Conservation (phyloP, 495 filamentous ascomycete genomes). For the Diplogelasinospora grovesii region DNA sequence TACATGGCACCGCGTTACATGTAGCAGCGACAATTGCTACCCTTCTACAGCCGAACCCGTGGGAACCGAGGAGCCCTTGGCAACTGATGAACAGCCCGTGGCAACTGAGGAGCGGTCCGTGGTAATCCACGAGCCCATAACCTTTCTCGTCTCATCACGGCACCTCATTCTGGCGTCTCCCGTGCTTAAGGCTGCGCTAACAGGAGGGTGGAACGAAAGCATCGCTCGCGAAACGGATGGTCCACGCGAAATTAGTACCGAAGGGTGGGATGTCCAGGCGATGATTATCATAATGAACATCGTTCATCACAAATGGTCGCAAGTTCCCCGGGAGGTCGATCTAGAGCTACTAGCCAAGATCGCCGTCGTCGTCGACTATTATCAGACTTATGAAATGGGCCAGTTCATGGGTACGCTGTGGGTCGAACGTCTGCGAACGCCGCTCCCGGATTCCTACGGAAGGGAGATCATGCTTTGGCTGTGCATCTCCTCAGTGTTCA, state of each 20-base stretch:
- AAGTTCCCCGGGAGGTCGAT: conserved; percentile 28
- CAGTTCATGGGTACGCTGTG: too few relatives aligned
- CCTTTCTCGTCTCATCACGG: conserved; percentile 8
- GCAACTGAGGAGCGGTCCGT: too few relatives aligned
- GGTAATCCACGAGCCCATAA: background rate
- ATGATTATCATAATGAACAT: conserved; percentile 39
- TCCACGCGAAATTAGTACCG: background rate
- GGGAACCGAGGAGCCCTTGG: background rate
- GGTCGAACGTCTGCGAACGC: too few relatives aligned
- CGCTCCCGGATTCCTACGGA: too few relatives aligned
- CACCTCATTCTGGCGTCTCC: conserved; percentile 8
- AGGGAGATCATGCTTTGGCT: too few relatives aligned
- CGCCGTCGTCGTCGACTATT: conserved; percentile 39
- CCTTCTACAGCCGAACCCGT: background rate
- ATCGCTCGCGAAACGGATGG: background rate
- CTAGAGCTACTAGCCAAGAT: conserved; percentile 39
- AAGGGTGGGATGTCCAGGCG: conserved; percentile 29
- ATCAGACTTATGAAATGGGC: too few relatives aligned
- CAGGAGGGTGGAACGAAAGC: conserved; percentile 6
- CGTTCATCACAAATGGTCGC: conserved; percentile 33
- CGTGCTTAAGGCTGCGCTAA: conserved; percentile 6
- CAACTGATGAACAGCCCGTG: background rate
- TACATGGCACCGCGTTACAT: background rate
- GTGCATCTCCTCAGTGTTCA: too few relatives aligned
- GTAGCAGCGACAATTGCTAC: background rate